These are phyloP conservation scores for Magnusiomyces ingens DNA, from an alignment of 1,139 yeast species.

Conservation along the genomic window DNA sequence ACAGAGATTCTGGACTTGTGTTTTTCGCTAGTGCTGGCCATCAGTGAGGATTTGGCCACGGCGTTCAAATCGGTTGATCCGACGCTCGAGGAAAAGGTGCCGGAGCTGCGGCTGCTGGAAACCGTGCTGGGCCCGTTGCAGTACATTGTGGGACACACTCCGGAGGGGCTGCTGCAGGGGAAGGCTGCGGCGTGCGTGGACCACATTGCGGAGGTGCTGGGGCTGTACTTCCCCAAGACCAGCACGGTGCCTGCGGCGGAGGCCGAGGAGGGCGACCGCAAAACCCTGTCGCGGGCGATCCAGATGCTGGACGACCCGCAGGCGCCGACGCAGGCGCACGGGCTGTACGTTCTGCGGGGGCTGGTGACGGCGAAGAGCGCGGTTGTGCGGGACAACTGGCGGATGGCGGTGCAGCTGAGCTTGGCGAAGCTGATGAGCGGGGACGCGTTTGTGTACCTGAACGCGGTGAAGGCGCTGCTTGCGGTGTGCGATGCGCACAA, in stretches of 20 bases:
- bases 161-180: slow-evolving; percentile 17
- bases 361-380: slow-evolving; percentile 40
- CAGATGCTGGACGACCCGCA: slow-evolving; percentile 66
- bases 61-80: not conserved
- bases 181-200: slow-evolving; percentile 12
- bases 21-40: slow-evolving; percentile 26
- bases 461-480: slow-evolving; percentile 72
- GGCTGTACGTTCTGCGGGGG: slow-evolving; percentile 57
- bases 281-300: slow-evolving; percentile 46
- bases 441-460: slow-evolving; percentile 82
- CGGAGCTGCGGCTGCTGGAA: slow-evolving; percentile 38
- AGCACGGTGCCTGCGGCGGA: not conserved
- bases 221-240: slow-evolving; percentile 1
- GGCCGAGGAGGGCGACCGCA: not conserved
- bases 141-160: slow-evolving; percentile 20
- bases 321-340: slow-evolving; percentile 84
- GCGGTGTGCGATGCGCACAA: slow-evolving; percentile 41
- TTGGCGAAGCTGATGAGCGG: slow-evolving; percentile 61
- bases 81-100: slow-evolving; percentile 15
- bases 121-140: slow-evolving; percentile 31
- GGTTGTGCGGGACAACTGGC: slow-evolving; percentile 30
- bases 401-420: slow-evolving; percentile 53
- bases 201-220: not conserved
- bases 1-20: slow-evolving; percentile 27
- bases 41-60: slow-evolving; percentile 21